Conservation (phyloP, 345 rosid genomes). For the Xanthoceras sorbifolium region DNA sequence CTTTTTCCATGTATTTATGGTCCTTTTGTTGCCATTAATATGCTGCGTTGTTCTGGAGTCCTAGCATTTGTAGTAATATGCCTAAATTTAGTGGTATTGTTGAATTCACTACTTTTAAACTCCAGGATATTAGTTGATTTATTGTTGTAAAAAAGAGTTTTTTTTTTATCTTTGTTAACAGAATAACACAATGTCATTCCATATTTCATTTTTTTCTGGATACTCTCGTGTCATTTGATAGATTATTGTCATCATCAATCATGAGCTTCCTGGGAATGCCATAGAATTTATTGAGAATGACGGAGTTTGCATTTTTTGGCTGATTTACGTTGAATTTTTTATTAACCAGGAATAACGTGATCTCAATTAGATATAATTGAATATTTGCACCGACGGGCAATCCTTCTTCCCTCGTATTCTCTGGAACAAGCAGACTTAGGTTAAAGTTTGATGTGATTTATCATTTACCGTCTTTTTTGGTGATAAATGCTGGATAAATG, state of each 20-base stretch:
- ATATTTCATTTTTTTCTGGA: not conserved
- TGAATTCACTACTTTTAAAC: not conserved
- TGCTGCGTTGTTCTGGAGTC: not conserved
- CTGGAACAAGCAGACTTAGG: not conserved
- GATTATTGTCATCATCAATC: no score
- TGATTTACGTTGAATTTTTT: not conserved
- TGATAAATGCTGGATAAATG: not conserved
- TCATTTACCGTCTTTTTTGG: not conserved
- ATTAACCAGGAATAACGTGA: no score
- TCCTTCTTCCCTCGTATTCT: not conserved
- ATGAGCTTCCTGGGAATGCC: not conserved
- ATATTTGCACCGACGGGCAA: not conserved
- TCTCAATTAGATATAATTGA: not conserved
- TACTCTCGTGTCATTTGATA: not conserved
- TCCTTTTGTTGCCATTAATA: not conserved
- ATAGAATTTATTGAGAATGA: not conserved
- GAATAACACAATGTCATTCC: not conserved
- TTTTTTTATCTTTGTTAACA: not conserved
- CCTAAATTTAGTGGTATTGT: not conserved
- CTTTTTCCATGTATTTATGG: not conserved
- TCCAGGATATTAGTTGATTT: not conserved
- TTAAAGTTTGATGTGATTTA: no score
- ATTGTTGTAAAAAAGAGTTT: no score
- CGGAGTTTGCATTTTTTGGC: not conserved
- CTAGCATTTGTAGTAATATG: not conserved